Evolutionary conservation across 2,329 filamentous ascomycete species (phyloP), one percentile per base, ranked within the genome.

Genomic region (Calonectria multiphialidica): DNA sequence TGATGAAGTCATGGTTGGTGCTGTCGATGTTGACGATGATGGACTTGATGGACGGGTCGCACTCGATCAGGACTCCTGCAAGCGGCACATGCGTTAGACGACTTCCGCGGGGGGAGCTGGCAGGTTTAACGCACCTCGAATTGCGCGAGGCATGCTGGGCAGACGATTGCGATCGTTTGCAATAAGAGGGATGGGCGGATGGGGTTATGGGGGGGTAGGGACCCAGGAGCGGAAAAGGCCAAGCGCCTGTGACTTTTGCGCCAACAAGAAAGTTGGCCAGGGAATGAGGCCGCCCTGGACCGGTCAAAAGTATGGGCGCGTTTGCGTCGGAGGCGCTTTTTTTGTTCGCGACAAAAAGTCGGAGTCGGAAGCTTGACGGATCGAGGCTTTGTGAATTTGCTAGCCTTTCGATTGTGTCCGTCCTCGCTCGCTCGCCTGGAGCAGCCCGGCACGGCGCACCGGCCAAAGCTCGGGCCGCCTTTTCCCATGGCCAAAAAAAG

Each of bases 21-120:
- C 87, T 90, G 83, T 96, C 93, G 77, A 96, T 94, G 79, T 92
- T 93, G 77, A 94, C 87, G 80, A 96, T 93, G 86, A 96, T 95
- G 74, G 94, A 93, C 84, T 95, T 96, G 88, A 96, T 95, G 53
- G 93, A 94, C n/a, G 94, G 93, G 81, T 96, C 94, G 84, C 93
- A 95, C 83, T 95, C 91, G 83, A 96, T 91, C 75, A 96, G 89
- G 33, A 94, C 92, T 74, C 94, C 94, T 90, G 23, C 35, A 53
- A 42, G 30, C 23, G 23, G 37, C 28, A 65, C n/a, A 23, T 35
- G 47, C 21, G 66, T 70, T n/a, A 66, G 70, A 35, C 45, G 53
- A 44, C 30, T 28, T 21, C 16, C 5, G 50, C 40, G 16, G 33
- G 33, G 33, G 25, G 30, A 13, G 12, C 42, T 33, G 25, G 47